Evolutionary conservation across 169 alveolate genomes (phyloP), one percentile per base, ranked within the genome.

Genomic region (Cystoisospora suis): DNA sequence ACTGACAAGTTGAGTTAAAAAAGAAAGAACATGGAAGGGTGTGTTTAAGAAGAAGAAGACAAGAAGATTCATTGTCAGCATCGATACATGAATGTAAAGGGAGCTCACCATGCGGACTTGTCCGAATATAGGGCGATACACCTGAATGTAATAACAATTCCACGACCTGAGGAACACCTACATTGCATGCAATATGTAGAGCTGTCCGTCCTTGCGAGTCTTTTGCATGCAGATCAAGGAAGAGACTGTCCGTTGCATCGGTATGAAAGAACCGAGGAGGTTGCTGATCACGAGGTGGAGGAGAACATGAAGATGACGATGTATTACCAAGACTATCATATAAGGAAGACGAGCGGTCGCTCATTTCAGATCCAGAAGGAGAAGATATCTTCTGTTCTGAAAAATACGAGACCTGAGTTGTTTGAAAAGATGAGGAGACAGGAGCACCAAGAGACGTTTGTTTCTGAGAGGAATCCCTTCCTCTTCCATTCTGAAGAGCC

Each of bases 61-160:
- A 81, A 17, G 61, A 70, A 0, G 56, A 86, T 3, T 56, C 85
- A 46, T 77, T 58, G 61, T 81, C 75, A 58, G 86, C 80, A 61
- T 87, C 91, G 12, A 87, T 81, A 17, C 87, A 75, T 17, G 53
- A 69, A 72, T 87, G 91, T 59, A 87, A 58, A 15, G 91, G 87
- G 47, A 87, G 56, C 59, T 29, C 34, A 15, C 87, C 91, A 46
- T 69, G 29, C 86, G 53, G 36, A 44, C 29, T 75, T 45, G 53
- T 75, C 46, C 58, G n/a, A 23, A 46, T 75, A 46, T 53, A 72
- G 46, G 91, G 91, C 36, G 80, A 81, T 44, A 86, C 91, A 2
- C 91, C 91, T 2, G 91, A 86, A 32, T 87, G 91, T 61, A 87
- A 79, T 86, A 87, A 79, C 91, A 87, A 45, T 58, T 87, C 91